Evolutionary conservation across 306 rosid genomes (phyloP).

Genomic region (Amphicarpaea edgeworthii): DNA sequence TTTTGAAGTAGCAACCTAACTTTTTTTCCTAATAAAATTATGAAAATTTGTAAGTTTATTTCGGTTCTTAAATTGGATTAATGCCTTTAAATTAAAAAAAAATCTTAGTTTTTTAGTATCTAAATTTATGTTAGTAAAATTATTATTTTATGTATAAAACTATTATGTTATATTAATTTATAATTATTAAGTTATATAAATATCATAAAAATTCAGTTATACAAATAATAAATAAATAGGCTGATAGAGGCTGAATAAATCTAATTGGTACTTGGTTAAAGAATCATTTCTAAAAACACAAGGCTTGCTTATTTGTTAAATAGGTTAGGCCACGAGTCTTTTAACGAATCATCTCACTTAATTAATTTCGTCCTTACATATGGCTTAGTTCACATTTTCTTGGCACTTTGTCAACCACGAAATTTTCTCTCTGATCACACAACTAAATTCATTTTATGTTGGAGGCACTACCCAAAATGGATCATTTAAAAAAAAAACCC

Average conservation of each 20-base stretch:
- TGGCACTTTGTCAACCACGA: not conserved
- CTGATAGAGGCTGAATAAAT: not conserved
- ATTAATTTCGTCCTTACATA: not conserved
- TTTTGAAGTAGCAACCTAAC: not conserved
- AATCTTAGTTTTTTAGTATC: not conserved
- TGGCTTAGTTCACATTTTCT: not conserved
- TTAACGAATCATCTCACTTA: not conserved
- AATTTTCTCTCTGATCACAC: not conserved
- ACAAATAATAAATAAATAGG: not conserved
- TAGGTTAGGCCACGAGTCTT: slow-evolving; percentile 2
- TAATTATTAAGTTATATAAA: not conserved
- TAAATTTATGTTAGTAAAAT: not conserved
- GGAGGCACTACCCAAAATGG: not conserved
- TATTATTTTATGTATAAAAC: not conserved
- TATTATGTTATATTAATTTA: not conserved
- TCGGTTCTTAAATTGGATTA: not conserved
- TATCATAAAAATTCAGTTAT: not conserved
- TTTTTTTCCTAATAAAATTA: not conserved
- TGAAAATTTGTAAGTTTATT: not conserved
- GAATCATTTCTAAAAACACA: not conserved
- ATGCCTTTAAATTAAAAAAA: not conserved
- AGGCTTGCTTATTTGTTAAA: not conserved
- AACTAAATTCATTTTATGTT: not conserved
- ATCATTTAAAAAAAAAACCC: not conserved
- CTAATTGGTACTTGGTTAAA: not conserved